Conservation (phyloP, 1,139 yeast species). For the Debaryomycetaceae sp. region DNA sequence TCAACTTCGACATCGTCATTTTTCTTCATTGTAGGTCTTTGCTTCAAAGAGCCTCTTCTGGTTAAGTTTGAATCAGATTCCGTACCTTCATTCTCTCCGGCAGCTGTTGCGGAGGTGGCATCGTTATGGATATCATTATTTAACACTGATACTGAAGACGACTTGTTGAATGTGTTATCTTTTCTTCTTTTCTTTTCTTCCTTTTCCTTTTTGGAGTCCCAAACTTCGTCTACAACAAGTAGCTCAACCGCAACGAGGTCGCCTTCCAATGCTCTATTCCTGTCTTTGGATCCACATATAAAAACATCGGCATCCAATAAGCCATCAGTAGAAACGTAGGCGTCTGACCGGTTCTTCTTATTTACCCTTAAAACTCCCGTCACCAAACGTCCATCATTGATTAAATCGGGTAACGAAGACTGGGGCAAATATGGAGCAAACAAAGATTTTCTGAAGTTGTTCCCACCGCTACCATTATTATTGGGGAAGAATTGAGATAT, state of each 20-base stretch:
- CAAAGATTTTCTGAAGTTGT: slow-evolving; percentile 68
- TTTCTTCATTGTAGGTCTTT: slow-evolving; percentile 97
- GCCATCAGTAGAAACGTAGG: slow-evolving; percentile 95
- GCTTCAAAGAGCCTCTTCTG: slow-evolving; percentile 88
- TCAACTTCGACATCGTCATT: slow-evolving; percentile 98
- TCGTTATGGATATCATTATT: slow-evolving; percentile 69
- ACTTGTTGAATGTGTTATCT: slow-evolving; percentile 48
- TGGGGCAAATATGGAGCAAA: slow-evolving; percentile 97
- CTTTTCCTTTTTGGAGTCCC: slow-evolving; percentile 95
- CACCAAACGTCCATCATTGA: slow-evolving; percentile 87
- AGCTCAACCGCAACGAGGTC: slow-evolving; percentile 94
- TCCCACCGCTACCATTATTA: slow-evolving; percentile 17
- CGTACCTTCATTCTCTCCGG: slow-evolving; percentile 15
- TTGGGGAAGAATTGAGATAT: slow-evolving; percentile 38
- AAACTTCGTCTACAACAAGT: slow-evolving; percentile 92
- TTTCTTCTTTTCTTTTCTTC: slow-evolving; percentile 96
- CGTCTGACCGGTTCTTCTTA: slow-evolving; percentile 94
- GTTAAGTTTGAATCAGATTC: slow-evolving; percentile 43
- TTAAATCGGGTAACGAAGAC: slow-evolving; percentile 82
- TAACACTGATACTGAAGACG: slow-evolving; percentile 35
- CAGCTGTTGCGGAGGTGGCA: slow-evolving; percentile 52
- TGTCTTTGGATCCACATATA: slow-evolving; percentile 98
- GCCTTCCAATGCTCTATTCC: slow-evolving; percentile 96
- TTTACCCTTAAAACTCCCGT: slow-evolving; percentile 92
- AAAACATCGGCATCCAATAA: slow-evolving; percentile 93